Evolutionary conservation across 768 basidiomycete species (phyloP), one percentile per base, ranked within the genome.

Genomic region (Boletus pseudopeckii): DNA sequence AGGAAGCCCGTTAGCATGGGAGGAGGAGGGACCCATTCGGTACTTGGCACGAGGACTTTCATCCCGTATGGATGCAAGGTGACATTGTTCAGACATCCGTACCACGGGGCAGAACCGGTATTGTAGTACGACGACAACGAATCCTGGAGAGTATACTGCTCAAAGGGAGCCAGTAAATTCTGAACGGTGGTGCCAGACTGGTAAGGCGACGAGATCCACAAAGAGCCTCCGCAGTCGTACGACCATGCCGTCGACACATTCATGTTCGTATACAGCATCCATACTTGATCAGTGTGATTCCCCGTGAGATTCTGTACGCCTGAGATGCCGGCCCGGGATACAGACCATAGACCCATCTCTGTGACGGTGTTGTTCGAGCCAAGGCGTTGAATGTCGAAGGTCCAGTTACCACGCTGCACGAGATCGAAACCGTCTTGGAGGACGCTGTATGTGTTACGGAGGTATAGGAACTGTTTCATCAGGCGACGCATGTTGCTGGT

Each of bases 341-440:
- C 82, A 2, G 91, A 87, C 86, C 88, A 96, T 9, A 95, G 76
- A 50, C 94, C 94, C 77, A 94, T 83, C 71, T 96, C 92, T 0
- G 93, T 92, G 37, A 64, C 64, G 1, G 91, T 92, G 17, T 67
- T 63, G 65, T 94, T 92, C 26, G 94, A 96, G 64, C 94, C 94
- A 11, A 92, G 92, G 13, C 87, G 82, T 54, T 86, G 72, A 58
- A 92, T 89, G 40, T 67, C 71, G 64, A 84, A 77, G 0, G 94
- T 96, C 91, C 88, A 92, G 65, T 89, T 94, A 41, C 90, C 89
- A 59, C 81, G 80, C 56, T 89, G 84, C 15, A 86, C 85, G n/a
- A 96, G 80, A 64, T 87, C 80, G 63, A 85, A 91, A 3, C 94
- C 94, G 62, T 97, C 94, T 68, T 90, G 90, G 11, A 96, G 77